Conservation (phyloP, 208 protist genomes). For the Crithidia mellificae region DNA sequence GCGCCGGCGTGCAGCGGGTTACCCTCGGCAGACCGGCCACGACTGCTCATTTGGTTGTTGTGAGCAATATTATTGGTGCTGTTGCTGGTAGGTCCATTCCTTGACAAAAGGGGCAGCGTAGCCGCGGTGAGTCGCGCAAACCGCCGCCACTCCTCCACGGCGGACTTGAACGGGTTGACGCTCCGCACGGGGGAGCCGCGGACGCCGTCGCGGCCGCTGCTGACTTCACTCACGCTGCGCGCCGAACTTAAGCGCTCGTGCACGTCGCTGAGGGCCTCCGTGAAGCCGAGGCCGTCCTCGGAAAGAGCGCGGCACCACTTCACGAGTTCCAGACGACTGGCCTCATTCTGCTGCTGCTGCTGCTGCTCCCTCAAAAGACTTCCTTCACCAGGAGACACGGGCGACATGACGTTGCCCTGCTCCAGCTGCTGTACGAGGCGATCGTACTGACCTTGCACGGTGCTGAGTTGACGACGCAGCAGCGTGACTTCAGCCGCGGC, state of each 20-base stretch:
- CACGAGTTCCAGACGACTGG: neutral
- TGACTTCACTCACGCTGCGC: neutral
- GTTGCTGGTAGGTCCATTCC: too few species aligned
- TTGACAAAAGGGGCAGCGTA: neutral
- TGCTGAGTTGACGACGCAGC: neutral
- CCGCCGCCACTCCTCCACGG: slow-evolving; percentile 11
- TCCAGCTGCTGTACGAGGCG: neutral
- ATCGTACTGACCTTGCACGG: neutral
- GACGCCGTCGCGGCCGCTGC: neutral
- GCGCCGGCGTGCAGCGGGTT: neutral
- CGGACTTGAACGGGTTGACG: neutral
- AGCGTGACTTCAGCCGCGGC: slow-evolving; percentile 11
- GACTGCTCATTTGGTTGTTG: too few species aligned
- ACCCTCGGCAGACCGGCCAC: neutral
- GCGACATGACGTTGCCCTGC: slow-evolving; percentile 1
- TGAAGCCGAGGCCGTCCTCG: slow-evolving; percentile 21
- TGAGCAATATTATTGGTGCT: too few species aligned
- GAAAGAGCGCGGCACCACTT: slow-evolving; percentile 6
- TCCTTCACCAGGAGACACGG: neutral
- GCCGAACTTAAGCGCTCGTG: neutral
- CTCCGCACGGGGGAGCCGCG: neutral
- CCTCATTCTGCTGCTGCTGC: too few species aligned
- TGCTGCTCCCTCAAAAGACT: neutral
- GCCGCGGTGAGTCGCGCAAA: neutral
- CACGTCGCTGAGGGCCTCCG: slow-evolving; percentile 2